Evolutionary conservation across 345 rosid genomes (phyloP).

Genomic region (Salix dunnii): DNA sequence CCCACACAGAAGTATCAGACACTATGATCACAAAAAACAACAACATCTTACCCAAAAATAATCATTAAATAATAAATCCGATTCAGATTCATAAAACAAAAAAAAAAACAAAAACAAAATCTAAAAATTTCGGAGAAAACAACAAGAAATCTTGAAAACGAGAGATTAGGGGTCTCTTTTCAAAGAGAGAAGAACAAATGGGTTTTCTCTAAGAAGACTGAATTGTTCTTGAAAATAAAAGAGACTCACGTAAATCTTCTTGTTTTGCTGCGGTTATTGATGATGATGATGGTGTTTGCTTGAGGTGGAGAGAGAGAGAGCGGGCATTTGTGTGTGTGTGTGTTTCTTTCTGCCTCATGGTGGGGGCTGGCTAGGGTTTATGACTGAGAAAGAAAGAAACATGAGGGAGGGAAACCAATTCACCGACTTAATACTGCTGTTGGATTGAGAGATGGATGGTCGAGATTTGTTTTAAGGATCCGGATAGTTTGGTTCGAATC

Average conservation of each 20-base stretch:
- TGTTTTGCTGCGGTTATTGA: not conserved
- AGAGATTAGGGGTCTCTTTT: constrained; percentile 4
- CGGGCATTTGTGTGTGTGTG: not conserved
- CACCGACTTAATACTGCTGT: constrained; percentile 3
- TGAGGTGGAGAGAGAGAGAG: not conserved
- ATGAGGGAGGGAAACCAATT: constrained; percentile 1
- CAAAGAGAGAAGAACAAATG: constrained; percentile 7
- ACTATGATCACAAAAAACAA: not conserved
- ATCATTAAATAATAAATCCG: not conserved
- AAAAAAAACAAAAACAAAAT: not conserved
- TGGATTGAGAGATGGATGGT: constrained; percentile 5
- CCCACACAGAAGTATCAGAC: not conserved
- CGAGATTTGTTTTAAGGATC: constrained; percentile 2
- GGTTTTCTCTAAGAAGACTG: not conserved
- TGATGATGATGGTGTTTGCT: not conserved
- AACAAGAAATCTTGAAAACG: not conserved
- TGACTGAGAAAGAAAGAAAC: not conserved
- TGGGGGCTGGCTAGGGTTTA: constrained; percentile 27
- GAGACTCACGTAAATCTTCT: constrained; percentile 5
- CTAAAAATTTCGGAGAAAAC: not conserved
- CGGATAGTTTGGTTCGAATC: not conserved
- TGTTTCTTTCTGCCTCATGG: not conserved
- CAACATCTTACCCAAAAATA: not conserved
- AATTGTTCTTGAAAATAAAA: not conserved
- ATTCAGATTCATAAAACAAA: not conserved